Percentiles rank a stretch among this genome's conserved stretches.
phyloP scores from a whole-genome alignment of 441 rosid genomes.

The Populus tomentosa region DNA sequence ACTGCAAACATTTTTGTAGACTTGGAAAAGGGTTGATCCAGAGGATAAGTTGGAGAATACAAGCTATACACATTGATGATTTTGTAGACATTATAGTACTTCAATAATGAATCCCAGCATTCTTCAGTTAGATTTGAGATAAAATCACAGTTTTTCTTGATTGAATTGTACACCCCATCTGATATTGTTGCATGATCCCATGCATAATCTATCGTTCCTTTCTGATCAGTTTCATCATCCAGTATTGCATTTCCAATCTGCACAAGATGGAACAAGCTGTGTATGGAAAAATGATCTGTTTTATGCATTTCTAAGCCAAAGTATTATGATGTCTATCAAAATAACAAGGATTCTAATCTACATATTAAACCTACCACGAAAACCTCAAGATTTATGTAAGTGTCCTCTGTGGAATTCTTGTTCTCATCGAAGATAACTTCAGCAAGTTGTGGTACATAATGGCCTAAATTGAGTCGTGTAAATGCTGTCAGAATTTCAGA shows the following conservation, averaged over 20 bases:
- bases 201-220: slow-evolving; percentile 22
- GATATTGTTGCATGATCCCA: slow-evolving; percentile 25
- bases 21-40: neutral
- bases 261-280: neutral
- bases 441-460: slow-evolving; percentile 45
- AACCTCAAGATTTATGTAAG: slow-evolving; percentile 35
- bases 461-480: slow-evolving; percentile 24
- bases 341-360: neutral
- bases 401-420: slow-evolving; percentile 18
- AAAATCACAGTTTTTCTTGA: slow-evolving; percentile 14
- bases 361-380: slow-evolving; percentile 28
- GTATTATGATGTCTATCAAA: neutral
- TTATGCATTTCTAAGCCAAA: too few species aligned
- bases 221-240: neutral
- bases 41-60: slow-evolving; percentile 17
- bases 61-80: slow-evolving; percentile 22
- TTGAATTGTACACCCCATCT: neutral
- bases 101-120: neutral
- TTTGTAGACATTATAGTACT: neutral
- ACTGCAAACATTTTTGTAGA: neutral
- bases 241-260: slow-evolving; percentile 21
- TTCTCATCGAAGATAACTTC: slow-evolving; percentile 33
- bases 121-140: neutral
- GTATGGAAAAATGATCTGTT: too few species aligned
- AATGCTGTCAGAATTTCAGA: neutral